phyloP scores from a whole-genome alignment of 1,284 basidiomycete genomes.

The Trichosporon coremiiforme region DNA sequence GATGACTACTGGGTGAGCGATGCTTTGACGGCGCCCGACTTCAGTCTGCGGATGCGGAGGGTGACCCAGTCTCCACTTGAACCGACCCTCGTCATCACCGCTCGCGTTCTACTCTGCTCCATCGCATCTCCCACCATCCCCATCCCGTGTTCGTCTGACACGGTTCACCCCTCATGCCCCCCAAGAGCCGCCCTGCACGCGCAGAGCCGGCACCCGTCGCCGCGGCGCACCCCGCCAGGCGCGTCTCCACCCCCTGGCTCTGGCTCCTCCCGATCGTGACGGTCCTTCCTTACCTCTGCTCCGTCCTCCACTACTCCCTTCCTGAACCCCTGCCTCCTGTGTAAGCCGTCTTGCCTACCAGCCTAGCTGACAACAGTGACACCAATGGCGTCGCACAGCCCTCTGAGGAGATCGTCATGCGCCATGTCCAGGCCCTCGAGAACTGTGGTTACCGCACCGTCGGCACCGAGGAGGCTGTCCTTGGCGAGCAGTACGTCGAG shows the following conservation, averaged over 20 bases:
- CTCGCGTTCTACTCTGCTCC: not conserved
- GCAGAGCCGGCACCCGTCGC: constrained; percentile 1
- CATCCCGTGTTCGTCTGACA: not conserved
- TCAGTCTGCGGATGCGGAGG: not conserved
- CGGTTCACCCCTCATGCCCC: not conserved
- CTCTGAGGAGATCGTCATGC: constrained; percentile 49
- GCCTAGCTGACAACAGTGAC: constrained; percentile 36
- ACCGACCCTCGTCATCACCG: constrained; percentile 4
- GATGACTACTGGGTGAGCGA: no score
- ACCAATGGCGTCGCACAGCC: constrained; percentile 40
- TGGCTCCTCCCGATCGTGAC: constrained; percentile 40
- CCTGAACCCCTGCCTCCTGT: constrained; percentile 38
- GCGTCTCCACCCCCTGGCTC: constrained; percentile 26
- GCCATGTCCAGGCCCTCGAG: constrained; percentile 59
- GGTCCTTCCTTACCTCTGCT: constrained; percentile 39
- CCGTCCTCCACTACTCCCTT: constrained; percentile 45
- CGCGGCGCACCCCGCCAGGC: not conserved
- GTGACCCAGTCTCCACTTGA: not conserved
- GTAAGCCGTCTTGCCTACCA: constrained; percentile 23
- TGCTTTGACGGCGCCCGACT: not conserved
- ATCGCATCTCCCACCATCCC: not conserved
- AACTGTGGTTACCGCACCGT: constrained; percentile 89
- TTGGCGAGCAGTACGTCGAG: constrained; percentile 81
- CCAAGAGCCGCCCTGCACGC: constrained; percentile 15
- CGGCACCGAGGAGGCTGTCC: constrained; percentile 83